Base-by-base conservation (phyloP, 2,329 filamentous ascomycete genomes). In the Cytospora piceae region DNA sequence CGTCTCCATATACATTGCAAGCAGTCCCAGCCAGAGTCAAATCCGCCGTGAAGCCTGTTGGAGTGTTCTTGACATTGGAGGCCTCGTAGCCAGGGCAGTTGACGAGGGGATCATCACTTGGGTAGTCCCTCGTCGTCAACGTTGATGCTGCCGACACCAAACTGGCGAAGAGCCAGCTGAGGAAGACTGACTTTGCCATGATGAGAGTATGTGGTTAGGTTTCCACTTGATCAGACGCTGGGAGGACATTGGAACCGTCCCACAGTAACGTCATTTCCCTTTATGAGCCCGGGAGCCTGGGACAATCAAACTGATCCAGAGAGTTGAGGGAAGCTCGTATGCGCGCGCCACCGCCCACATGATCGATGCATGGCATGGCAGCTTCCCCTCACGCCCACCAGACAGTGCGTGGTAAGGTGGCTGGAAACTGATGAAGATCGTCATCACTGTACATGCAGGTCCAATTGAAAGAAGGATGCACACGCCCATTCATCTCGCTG, bases 1-100 rank as follows among this genome's bases (percentile, higher is more conserved):
- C 90, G 1, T 82, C 89, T 0, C 90, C 89, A 68, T 92, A 92
- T 17, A 84, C 83, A 75, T 91, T 89, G 77, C 90, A 91, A 27
- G 87, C 81, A 31, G 79, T 71, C 0, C 89, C 89, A 22, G 88
- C 87, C 29, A 93, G 81, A 9, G 76, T 82, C 64, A 93, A 78
- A 68, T 87, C 83, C 5, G 89, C 90, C 0, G 84, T 88, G 60
- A 92, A 76, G 14, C 83, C 82, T 54, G 79, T 80, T 31, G 77
- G 71, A 2, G 77, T 82, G 51, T 79, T 79, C 69, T 79, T 76
- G 27, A 90, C 78, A 71, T 89, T 85, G 20, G 80, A 83, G 17
- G 86, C 87, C 24, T 75, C 79, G 74, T 90, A 90, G 11, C 87
- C 87, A 1, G 87, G 86, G 70, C 87, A 90, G 6, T 83, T 78